Conservation (phyloP, 306 rosid genomes). For the Quercus ilex region DNA sequence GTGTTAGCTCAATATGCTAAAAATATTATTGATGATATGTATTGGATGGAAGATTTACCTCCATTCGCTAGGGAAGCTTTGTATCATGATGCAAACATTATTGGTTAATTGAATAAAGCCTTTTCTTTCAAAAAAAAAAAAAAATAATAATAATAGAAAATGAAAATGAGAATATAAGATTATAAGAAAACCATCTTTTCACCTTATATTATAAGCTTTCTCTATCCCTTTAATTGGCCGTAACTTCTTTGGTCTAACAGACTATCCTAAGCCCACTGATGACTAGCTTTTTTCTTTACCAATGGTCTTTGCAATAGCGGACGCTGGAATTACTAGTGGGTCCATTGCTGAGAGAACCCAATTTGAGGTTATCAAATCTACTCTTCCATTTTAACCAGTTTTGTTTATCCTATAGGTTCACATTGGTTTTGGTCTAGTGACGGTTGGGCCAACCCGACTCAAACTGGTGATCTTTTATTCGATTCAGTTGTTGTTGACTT, state of each 20-base stretch:
- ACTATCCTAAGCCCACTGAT: conserved; percentile 20
- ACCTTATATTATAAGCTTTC: not conserved
- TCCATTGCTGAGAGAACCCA: conserved; percentile 74
- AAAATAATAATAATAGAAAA: not conserved
- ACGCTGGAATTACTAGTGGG: conserved; percentile 72
- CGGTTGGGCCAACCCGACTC: conserved; percentile 64
- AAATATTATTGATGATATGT: no score
- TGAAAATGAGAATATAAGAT: not conserved
- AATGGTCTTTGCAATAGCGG: conserved; percentile 86
- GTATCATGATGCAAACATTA: no score
- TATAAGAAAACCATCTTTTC: not conserved
- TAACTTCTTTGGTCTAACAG: conserved; percentile 57
- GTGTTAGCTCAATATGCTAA: no score
- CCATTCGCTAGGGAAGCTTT: no score
- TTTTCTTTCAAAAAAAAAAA: no score
- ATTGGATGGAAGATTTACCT: no score
- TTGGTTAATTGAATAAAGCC: no score
- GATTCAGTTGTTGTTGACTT: conserved; percentile 57
- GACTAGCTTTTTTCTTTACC: conserved; percentile 76
- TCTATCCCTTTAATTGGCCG: conserved; percentile 41
- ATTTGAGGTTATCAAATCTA: conserved; percentile 65
- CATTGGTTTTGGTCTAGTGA: conserved; percentile 72
- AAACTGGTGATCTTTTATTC: conserved; percentile 23
- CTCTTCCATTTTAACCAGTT: conserved; percentile 64
- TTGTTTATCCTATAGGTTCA: conserved; percentile 61